phyloP scores from a whole-genome alignment of 2,329 filamentous ascomycete genomes.

The Venturia oleaginea region DNA sequence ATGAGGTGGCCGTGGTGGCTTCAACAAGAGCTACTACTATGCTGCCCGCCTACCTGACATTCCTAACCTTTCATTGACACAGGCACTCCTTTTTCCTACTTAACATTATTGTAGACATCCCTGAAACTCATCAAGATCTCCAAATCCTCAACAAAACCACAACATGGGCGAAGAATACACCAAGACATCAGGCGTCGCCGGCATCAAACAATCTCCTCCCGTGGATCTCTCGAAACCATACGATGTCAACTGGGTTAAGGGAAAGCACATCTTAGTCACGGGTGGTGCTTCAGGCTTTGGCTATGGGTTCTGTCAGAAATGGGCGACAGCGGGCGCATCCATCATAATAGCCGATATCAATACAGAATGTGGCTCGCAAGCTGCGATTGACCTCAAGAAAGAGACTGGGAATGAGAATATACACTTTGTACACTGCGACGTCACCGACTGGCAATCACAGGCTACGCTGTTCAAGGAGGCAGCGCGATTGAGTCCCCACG shows the following conservation, averaged over 20 bases:
- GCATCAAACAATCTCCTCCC: constrained; percentile 27
- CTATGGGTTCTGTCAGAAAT: constrained; percentile 29
- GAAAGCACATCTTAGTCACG: constrained; percentile 26
- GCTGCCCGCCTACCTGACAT: background rate
- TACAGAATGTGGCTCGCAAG: constrained; percentile 41
- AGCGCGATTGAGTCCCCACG: constrained; percentile 42
- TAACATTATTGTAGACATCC: background rate
- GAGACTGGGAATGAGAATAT: constrained; percentile 36
- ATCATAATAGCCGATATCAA: constrained; percentile 57
- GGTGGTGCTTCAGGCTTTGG: constrained; percentile 33
- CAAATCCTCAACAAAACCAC: background rate
- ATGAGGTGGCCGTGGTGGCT: background rate
- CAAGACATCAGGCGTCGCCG: constrained; percentile 4
- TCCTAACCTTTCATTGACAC: background rate
- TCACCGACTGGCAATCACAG: constrained; percentile 56
- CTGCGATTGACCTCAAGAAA: constrained; percentile 45
- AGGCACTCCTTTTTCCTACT: background rate
- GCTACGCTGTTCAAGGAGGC: constrained; percentile 54
- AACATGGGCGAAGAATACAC: constrained; percentile 3
- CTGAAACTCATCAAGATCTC: background rate
- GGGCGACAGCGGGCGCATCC: constrained; percentile 39
- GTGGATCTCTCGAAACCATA: constrained; percentile 28
- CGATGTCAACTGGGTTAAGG: constrained; percentile 28
- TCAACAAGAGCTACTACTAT: background rate
- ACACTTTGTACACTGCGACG: constrained; percentile 54